Evolutionary conservation across 345 rosid species (phyloP).

Genomic region (Jatropha curcas): DNA sequence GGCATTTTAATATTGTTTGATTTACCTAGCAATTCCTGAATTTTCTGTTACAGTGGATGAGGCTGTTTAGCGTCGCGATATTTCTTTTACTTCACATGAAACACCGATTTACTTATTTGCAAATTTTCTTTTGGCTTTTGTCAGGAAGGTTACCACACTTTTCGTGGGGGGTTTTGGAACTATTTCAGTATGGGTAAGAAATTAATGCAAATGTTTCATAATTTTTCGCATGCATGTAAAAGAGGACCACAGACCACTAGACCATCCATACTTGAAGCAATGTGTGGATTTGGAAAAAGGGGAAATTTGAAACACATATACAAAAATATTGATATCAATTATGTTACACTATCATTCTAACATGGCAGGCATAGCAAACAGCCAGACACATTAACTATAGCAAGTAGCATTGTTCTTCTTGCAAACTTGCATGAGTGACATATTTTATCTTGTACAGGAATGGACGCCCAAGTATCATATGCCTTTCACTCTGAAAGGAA

Average conservation of each 20-base stretch:
- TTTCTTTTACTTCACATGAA: conserved; percentile 5
- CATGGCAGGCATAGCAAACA: not conserved
- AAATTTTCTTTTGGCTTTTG: conserved; percentile 14
- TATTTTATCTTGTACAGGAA: conserved; percentile 42
- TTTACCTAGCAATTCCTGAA: not conserved
- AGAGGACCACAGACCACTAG: not conserved
- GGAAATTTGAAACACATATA: conserved; percentile 2
- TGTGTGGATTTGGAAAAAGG: not conserved
- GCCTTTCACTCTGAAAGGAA: conserved; percentile 75
- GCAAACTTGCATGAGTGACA: not conserved
- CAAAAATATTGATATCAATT: not conserved
- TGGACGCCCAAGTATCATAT: conserved; percentile 79
- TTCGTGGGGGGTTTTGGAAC: conserved; percentile 87
- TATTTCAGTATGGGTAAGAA: conserved; percentile 79
- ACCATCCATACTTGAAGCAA: not conserved
- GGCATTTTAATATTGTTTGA: not conserved
- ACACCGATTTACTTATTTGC: conserved; percentile 9
- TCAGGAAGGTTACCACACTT: conserved; percentile 68
- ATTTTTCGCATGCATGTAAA: not conserved
- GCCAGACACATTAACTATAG: too few relatives aligned
- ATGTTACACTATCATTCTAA: not conserved
- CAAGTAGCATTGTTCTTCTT: not conserved
- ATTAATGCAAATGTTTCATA: not conserved
- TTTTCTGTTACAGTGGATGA: not conserved
- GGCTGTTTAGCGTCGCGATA: not conserved